Evolutionary conservation across 148 eudicot genomes (phyloP).

Genomic region (Polygonum maritimum): DNA sequence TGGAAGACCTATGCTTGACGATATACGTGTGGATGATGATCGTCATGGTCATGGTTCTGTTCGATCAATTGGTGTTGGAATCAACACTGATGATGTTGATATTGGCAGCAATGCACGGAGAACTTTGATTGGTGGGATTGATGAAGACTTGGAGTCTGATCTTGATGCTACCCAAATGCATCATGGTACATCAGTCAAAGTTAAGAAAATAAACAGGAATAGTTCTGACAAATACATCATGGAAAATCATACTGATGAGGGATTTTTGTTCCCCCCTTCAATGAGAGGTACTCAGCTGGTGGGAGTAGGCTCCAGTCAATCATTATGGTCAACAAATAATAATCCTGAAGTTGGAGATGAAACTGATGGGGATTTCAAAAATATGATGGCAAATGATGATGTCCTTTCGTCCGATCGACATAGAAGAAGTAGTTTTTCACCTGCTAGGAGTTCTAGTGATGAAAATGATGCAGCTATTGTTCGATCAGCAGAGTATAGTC

Average conservation of each 20-base stretch:
- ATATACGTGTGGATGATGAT: slow-evolving; percentile 62
- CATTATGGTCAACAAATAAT: slow-evolving; percentile 46
- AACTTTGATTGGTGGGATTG: slow-evolving; percentile 81
- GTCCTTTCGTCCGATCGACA: slow-evolving; percentile 55
- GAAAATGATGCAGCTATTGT: slow-evolving; percentile 39
- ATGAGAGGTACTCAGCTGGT: slow-evolving; percentile 32
- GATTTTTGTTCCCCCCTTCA: slow-evolving; percentile 86
- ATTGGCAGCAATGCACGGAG: slow-evolving; percentile 76
- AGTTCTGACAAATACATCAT: slow-evolving; percentile 33
- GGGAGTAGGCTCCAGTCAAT: slow-evolving; percentile 43
- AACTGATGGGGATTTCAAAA: slow-evolving; percentile 23
- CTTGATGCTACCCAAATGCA: slow-evolving; percentile 28
- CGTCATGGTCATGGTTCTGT: slow-evolving; percentile 67
- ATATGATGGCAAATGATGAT: slow-evolving; percentile 32
- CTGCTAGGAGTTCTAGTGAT: slow-evolving; percentile 59
- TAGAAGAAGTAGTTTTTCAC: slow-evolving; percentile 68
- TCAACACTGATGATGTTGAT: slow-evolving; percentile 88
- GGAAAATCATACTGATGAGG: slow-evolving; percentile 41
- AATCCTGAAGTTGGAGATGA: slow-evolving; percentile 31
- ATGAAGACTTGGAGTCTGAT: slow-evolving; percentile 76
- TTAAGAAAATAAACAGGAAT: slow-evolving; percentile 28
- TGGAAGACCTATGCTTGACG: slow-evolving; percentile 50
- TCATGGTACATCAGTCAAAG: slow-evolving; percentile 31
- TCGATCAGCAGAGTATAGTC: slow-evolving; percentile 63
- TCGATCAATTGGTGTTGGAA: slow-evolving; percentile 96